phyloP scores from a whole-genome alignment of 2,329 filamentous ascomycete genomes.

The Paraphoma sp. region DNA sequence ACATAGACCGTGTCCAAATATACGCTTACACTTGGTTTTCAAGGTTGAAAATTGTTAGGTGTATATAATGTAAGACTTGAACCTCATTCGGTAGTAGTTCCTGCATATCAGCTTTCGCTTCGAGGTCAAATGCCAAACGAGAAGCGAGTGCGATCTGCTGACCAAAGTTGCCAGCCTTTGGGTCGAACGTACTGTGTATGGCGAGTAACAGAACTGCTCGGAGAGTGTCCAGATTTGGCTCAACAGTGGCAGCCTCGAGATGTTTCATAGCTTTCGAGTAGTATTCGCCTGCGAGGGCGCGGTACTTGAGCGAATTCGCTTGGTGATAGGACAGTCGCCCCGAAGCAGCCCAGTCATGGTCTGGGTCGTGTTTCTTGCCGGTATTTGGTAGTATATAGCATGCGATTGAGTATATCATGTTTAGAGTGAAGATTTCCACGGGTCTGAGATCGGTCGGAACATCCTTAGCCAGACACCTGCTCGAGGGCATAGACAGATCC shows the following conservation, averaged over 20 bases:
- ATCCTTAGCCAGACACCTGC: constrained; percentile 29
- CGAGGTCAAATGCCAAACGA: constrained; percentile 40
- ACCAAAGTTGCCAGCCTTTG: constrained; percentile 42
- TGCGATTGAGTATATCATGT: constrained; percentile 46
- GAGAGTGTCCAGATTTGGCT: constrained; percentile 40
- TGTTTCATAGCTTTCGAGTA: constrained; percentile 40
- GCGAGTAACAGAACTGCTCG: constrained; percentile 42
- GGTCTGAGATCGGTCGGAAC: constrained; percentile 30
- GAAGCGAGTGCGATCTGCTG: constrained; percentile 46
- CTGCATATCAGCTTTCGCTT: constrained; percentile 33
- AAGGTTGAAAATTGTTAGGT: constrained; percentile 44
- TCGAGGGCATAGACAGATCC: constrained; percentile 23
- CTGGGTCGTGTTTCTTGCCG: constrained; percentile 26
- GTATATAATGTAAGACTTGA: constrained; percentile 37
- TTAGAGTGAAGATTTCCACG: constrained; percentile 37
- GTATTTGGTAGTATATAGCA: constrained; percentile 40
- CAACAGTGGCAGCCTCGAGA: constrained; percentile 40
- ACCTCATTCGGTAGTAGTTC: constrained; percentile 30
- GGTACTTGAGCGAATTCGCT: constrained; percentile 38
- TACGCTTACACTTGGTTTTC: constrained; percentile 37
- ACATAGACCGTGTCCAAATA: too few species aligned
- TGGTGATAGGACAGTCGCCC: constrained; percentile 39
- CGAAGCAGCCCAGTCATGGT: constrained; percentile 27
- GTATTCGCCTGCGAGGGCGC: constrained; percentile 32
- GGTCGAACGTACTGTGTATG: constrained; percentile 46